phyloP scores from a whole-genome alignment of 768 basidiomycete species.

The Suillus alpinus region DNA sequence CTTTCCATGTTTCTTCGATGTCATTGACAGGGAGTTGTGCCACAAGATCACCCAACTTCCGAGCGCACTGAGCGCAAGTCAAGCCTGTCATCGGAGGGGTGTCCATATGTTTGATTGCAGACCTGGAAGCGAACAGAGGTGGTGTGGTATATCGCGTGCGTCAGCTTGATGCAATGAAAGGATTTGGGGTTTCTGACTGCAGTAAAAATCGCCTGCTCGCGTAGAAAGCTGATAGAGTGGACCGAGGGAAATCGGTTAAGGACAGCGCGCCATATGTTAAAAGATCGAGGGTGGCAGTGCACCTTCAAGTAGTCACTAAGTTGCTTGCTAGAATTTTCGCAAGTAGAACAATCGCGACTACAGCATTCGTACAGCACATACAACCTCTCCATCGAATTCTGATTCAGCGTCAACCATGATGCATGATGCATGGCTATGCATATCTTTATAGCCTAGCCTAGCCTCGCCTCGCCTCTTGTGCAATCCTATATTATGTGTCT shows the following conservation, averaged over 20 bases:
- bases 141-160: not conserved
- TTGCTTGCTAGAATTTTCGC: too few relatives aligned
- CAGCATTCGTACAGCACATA: not conserved
- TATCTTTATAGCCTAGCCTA: not conserved
- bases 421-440: not conserved
- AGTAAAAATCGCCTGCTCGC: not conserved
- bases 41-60: slow-evolving; percentile 32
- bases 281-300: not conserved
- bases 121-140: not conserved
- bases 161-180: not conserved
- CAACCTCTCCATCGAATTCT: not conserved
- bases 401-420: not conserved
- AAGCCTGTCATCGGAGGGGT: slow-evolving; percentile 5
- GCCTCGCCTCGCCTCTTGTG: not conserved
- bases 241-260: not conserved
- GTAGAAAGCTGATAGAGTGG: slow-evolving; percentile 3
- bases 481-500: not conserved
- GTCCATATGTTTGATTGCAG: slow-evolving; percentile 18
- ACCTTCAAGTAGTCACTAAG: not conserved
- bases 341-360: not conserved
- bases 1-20: slow-evolving; percentile 42
- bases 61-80: slow-evolving; percentile 27
- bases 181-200: not conserved
- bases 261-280: not conserved
- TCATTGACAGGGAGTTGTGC: slow-evolving; percentile 30